Conservation (phyloP, 129 eudicot genomes). For the Saussurea involucrata region DNA sequence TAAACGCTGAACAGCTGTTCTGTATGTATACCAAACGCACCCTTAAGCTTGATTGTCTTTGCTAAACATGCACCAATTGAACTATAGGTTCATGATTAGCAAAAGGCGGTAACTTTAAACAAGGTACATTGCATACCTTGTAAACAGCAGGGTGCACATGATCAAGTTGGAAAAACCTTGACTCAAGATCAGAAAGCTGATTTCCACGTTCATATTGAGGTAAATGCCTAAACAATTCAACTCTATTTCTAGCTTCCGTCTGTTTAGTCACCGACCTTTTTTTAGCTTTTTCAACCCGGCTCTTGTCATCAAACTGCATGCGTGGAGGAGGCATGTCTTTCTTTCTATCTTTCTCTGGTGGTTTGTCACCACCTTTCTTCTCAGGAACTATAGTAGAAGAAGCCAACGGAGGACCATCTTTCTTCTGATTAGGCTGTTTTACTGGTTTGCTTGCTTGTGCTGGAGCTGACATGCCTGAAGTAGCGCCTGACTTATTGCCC, state of each 20-base stretch:
- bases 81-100: background rate
- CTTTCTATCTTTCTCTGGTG: slow-evolving; percentile 75
- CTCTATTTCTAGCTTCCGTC: slow-evolving; percentile 79
- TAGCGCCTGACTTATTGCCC: slow-evolving; percentile 29
- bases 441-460: slow-evolving; percentile 38
- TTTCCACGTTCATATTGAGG: slow-evolving; percentile 91
- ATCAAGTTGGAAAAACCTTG: slow-evolving; percentile 72
- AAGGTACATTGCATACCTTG: slow-evolving; percentile 52
- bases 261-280: slow-evolving; percentile 75
- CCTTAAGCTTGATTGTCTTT: too few species aligned
- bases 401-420: slow-evolving; percentile 40
- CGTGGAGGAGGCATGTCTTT: slow-evolving; percentile 84
- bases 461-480: slow-evolving; percentile 25
- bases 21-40: too few species aligned
- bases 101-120: background rate
- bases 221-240: slow-evolving; percentile 79
- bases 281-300: slow-evolving; percentile 88
- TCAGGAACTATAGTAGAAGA: slow-evolving; percentile 53
- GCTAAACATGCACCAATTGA: background rate
- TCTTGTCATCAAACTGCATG: slow-evolving; percentile 92
- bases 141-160: slow-evolving; percentile 84
- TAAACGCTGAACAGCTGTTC: too few species aligned
- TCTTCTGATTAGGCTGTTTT: slow-evolving; percentile 47
- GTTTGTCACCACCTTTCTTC: slow-evolving; percentile 62
- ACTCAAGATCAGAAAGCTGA: slow-evolving; percentile 69